phyloP scores from a whole-genome alignment of 2,329 filamentous ascomycete genomes.

The Phoma sp. region DNA sequence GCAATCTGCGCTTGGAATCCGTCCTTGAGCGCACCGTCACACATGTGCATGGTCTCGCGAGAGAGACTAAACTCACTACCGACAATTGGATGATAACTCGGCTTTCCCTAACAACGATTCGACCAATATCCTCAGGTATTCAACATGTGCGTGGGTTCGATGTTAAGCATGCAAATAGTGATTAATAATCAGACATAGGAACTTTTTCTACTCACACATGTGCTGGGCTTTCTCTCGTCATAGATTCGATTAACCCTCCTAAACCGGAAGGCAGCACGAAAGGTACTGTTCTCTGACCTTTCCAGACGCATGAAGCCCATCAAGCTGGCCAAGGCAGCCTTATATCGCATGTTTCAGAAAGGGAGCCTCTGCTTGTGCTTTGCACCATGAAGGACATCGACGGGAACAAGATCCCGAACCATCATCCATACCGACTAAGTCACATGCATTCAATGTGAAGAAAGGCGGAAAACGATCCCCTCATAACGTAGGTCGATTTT shows the following conservation, averaged over 20 bases:
- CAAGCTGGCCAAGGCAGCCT: slow-evolving; percentile 58
- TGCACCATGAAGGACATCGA: slow-evolving; percentile 70
- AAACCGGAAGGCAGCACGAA: slow-evolving; percentile 72
- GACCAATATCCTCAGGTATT: too few species aligned
- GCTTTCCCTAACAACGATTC: slow-evolving; percentile 71
- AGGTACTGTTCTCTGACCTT: slow-evolving; percentile 78
- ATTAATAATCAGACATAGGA: too few species aligned
- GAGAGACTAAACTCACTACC: slow-evolving; percentile 75
- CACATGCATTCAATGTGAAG: slow-evolving; percentile 67
- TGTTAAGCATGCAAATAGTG: too few species aligned
- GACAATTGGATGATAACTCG: slow-evolving; percentile 77
- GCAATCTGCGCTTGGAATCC: slow-evolving; percentile 70
- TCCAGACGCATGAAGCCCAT: slow-evolving; percentile 78
- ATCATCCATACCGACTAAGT: slow-evolving; percentile 29
- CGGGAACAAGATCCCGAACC: slow-evolving; percentile 51
- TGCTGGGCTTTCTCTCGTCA: slow-evolving; percentile 78
- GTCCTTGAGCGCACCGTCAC: slow-evolving; percentile 73
- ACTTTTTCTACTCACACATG: slow-evolving; percentile 79
- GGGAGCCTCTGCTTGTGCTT: slow-evolving; percentile 71
- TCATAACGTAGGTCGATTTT: too few species aligned
- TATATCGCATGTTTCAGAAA: slow-evolving; percentile 69
- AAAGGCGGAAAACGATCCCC: slow-evolving; percentile 60
- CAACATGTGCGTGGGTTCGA: too few species aligned
- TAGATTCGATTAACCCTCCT: slow-evolving; percentile 81
- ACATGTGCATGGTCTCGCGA: slow-evolving; percentile 79